These are phyloP conservation scores for Calonectria hawksworthii DNA, from an alignment of 2,329 filamentous ascomycete species.

Conservation along the genomic window DNA sequence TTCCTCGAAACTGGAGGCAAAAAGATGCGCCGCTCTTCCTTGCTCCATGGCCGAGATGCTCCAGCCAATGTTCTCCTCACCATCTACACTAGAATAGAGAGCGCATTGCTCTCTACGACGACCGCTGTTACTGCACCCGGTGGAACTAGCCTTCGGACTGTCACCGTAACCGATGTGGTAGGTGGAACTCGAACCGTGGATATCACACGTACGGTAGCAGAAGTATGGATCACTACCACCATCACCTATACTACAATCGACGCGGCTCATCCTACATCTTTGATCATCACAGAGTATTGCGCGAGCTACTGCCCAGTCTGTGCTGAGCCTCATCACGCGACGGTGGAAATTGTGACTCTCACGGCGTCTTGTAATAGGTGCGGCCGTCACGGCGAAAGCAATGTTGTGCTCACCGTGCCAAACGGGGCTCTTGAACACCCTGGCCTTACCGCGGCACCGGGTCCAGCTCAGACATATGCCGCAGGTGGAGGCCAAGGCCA, in stretches of 20 bases:
- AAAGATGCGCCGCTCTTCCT: neutral
- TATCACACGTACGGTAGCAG: neutral
- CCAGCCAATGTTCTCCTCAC: neutral
- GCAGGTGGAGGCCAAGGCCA: neutral
- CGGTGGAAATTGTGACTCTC: neutral
- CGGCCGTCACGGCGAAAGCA: neutral
- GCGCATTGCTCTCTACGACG: neutral
- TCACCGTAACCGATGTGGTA: neutral
- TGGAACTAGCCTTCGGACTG: neutral
- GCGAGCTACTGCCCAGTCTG: neutral
- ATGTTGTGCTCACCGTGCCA: neutral
- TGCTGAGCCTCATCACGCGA: neutral
- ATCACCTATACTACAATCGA: neutral
- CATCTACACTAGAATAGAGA: neutral
- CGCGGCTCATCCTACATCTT: neutral
- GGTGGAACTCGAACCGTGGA: neutral
- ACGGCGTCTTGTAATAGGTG: neutral
- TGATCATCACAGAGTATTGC: neutral
- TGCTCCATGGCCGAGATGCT: neutral
- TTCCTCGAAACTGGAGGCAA: neutral
- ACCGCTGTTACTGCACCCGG: neutral
- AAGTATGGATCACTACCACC: neutral
- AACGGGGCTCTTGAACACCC: neutral
- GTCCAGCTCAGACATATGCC: neutral
- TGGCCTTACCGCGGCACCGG: neutral